Conservation (phyloP, 225 moss, liverwort and hornwort species). For the Neckera pumila region DNA sequence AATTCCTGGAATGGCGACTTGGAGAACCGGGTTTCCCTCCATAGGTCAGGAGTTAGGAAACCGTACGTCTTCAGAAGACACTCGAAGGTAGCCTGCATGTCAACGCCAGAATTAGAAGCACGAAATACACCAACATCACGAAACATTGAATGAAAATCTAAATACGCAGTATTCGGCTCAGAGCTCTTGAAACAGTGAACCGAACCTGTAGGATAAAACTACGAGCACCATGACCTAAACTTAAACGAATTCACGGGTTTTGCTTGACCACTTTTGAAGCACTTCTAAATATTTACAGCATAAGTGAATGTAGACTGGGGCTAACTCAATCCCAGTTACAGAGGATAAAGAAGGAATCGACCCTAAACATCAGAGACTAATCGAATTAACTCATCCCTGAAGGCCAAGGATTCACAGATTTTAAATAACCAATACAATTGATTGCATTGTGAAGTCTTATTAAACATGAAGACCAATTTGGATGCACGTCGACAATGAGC, state of each 20-base stretch:
- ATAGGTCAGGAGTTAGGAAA: constrained; percentile 89
- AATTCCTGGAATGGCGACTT: constrained; percentile 99
- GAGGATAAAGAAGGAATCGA: not conserved
- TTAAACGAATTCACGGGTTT: not conserved
- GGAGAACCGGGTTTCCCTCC: constrained; percentile 76
- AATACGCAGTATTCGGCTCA: too few species aligned
- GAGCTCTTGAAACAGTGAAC: not conserved
- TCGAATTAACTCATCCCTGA: not conserved
- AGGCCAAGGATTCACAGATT: not conserved
- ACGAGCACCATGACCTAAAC: not conserved
- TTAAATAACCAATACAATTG: not conserved
- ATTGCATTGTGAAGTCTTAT: not conserved
- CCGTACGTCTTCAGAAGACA: constrained; percentile 91
- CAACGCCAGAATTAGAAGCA: not conserved
- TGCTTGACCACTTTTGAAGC: not conserved
- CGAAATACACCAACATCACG: not conserved
- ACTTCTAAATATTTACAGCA: not conserved
- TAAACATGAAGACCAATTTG: not conserved
- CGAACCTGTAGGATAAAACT: not conserved
- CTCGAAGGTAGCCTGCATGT: constrained; percentile 77
- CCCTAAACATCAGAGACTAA: not conserved
- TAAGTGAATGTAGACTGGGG: too few species aligned
- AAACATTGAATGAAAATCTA: not conserved
- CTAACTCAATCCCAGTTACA: not conserved
- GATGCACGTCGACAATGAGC: not conserved